These are phyloP conservation scores for Blastocystis sp. DNA, from an alignment of 352 stramenopile genomes.

Conservation along the genomic window DNA sequence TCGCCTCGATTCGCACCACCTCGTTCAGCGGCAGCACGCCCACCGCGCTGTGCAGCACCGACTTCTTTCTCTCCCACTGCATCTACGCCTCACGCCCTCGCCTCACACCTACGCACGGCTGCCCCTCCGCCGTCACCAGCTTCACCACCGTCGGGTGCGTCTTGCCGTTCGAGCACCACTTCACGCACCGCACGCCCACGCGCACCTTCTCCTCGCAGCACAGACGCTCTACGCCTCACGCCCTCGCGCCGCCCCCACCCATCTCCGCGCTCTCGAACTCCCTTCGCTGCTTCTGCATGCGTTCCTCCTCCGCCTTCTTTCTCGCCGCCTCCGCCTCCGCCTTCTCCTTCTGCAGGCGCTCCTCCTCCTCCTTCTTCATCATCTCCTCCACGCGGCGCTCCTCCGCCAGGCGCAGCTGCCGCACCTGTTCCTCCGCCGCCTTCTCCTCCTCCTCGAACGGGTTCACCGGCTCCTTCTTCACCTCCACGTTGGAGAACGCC, in stretches of 20 bases:
- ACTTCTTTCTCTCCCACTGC: conserved; percentile 45
- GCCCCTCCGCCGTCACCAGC: background rate
- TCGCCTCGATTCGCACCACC: conserved; percentile 8
- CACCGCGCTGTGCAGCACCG: background rate
- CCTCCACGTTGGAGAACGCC: background rate
- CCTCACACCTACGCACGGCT: background rate
- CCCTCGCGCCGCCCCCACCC: background rate
- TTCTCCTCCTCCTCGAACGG: conserved; percentile 7
- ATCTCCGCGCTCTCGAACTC: conserved; percentile 13
- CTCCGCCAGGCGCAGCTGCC: background rate
- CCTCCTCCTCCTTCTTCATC: conserved; percentile 6
- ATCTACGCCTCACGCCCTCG: conserved; percentile 23
- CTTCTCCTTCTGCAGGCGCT: background rate
- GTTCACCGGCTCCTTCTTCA: background rate
- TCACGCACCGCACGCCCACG: conserved; percentile 36
- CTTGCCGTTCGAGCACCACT: conserved; percentile 9
- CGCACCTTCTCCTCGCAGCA: background rate
- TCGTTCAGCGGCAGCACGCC: conserved; percentile 5
- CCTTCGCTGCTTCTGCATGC: background rate
- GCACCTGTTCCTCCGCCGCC: background rate
- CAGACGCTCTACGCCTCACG: conserved; percentile 29
- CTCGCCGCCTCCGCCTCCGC: background rate
- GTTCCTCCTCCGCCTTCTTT: conserved; percentile 6
- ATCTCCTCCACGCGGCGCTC: background rate
- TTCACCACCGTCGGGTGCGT: conserved; percentile 42